A percentile compares a stretch with the other conserved stretches of the same genome.
These are phyloP conservation scores for Vitis labrusca DNA, from an alignment of 164 flowering plant species.

Conservation along the genomic window DNA sequence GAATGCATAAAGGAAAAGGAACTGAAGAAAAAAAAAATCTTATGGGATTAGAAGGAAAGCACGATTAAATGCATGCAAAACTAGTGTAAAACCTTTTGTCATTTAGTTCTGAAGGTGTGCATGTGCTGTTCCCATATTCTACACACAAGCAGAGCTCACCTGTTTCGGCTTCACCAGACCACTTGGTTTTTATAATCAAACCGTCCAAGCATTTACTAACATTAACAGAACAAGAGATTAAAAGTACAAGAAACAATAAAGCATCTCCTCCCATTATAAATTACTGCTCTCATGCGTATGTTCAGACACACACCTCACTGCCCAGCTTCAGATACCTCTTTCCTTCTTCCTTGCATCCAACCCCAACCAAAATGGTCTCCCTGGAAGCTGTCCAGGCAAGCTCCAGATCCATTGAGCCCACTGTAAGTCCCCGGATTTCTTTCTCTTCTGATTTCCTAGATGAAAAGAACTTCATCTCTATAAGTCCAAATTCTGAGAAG, in stretches of 20 bases:
- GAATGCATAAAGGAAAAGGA: too few species aligned
- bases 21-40: too few species aligned
- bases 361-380: slow-evolving; percentile 39
- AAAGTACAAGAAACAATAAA: slow-evolving; percentile 3
- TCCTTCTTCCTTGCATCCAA: neutral
- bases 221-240: slow-evolving; percentile 3
- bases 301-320: slow-evolving; percentile 8
- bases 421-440: slow-evolving; percentile 71
- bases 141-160: slow-evolving; percentile 34
- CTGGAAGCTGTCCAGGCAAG: slow-evolving; percentile 34
- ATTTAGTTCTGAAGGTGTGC: slow-evolving; percentile 32
- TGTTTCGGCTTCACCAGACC: slow-evolving; percentile 60
- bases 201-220: slow-evolving; percentile 27
- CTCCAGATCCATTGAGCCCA: slow-evolving; percentile 27
- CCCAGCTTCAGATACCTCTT: slow-evolving; percentile 5
- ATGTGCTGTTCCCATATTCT: slow-evolving; percentile 47
- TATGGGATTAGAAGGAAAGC: neutral
- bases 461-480: slow-evolving; percentile 58
- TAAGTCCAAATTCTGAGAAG: slow-evolving; percentile 29
- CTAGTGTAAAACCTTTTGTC: slow-evolving; percentile 14
- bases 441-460: slow-evolving; percentile 73
- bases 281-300: slow-evolving; percentile 24
- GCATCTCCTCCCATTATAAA: slow-evolving; percentile 31
- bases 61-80: neutral
- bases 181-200: slow-evolving; percentile 39